Evolutionary conservation across 2,329 filamentous ascomycete genomes (phyloP), one percentile per base, ranked within the genome.

Genomic region (Aspergillus fijiensis): DNA sequence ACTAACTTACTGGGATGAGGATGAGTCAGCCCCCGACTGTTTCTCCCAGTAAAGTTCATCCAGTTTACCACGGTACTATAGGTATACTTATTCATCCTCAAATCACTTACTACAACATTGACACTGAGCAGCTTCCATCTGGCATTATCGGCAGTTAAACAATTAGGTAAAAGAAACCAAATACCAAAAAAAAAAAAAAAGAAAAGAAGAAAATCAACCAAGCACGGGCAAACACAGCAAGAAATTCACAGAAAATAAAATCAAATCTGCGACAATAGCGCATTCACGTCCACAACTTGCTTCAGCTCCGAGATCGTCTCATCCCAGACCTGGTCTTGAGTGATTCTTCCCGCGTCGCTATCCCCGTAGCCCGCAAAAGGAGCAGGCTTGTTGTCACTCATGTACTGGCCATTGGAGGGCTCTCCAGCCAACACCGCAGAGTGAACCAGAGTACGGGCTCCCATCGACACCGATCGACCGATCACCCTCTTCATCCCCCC

Each of bases 371-470:
- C 59, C 25, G 51, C 59, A 51, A 61, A 61, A 2, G 55, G 59
- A 2, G 51, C 55, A 12, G 14, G 5, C 12, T 25, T 39, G 49
- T 50, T 50, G 27, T 55, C 55, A 27, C 59, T 61, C 42, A 61
- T 29, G 54, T 60, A 62, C 12, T 21, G 19, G 7, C 60, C 58
- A 47, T 62, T 51, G 5, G 45, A 49, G 16, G 45, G 31, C 16
- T 35, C 42, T 10, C 53, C 53, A 4, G 33, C 57, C 47, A 60
- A n/a, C n/a, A 58, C 60, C 16, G 45, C 57, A 4, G 48, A 39
- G 39, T 63, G 55, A 19, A 68, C 62, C 45, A 70, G 52, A 10
- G 68, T 65, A 12, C 68, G 33, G 2, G 64, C 60, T 3, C 67
- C 67, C 27, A 67, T 64, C 23, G 65, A 63, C 0, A 59, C 59